These are phyloP conservation scores for Cyclaneusma minus DNA, from an alignment of 2,329 filamentous ascomycete species.

Conservation along the genomic window DNA sequence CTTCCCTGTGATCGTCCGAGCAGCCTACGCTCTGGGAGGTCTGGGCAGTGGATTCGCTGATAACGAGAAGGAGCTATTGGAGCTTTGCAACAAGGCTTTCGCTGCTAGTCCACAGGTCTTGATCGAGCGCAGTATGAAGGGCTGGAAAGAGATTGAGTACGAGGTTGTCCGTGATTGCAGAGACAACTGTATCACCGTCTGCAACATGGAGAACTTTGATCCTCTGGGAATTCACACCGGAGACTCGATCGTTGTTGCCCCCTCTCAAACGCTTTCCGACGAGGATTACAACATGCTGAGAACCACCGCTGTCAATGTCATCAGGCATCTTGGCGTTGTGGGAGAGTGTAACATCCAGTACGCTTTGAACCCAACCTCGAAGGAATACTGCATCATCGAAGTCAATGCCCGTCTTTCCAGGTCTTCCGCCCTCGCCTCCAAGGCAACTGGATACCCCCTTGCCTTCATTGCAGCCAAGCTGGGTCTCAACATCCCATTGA, in stretches of 20 bases:
- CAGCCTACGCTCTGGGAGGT: constrained; percentile 89
- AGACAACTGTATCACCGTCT: constrained; percentile 98
- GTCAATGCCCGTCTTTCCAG: constrained; percentile 93
- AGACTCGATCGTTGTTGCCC: constrained; percentile 94
- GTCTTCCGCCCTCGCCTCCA: constrained; percentile 89
- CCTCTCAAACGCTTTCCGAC: constrained; percentile 90
- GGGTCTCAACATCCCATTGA: constrained; percentile 83
- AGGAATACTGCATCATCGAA: constrained; percentile 97
- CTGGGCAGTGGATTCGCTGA: constrained; percentile 92
- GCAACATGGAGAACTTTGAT: constrained; percentile 99
- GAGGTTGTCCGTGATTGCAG: constrained; percentile 91
- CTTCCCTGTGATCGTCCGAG: constrained; percentile 92
- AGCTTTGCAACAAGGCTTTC: constrained; percentile 88
- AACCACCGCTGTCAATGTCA: constrained; percentile 92
- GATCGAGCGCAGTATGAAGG: constrained; percentile 97
- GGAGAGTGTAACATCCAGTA: constrained; percentile 99
- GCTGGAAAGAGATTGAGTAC: constrained; percentile 99
- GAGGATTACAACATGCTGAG: constrained; percentile 99
- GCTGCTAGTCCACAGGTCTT: constrained; percentile 90
- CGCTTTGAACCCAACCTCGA: constrained; percentile 85
- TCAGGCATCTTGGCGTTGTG: constrained; percentile 90
- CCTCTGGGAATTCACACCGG: constrained; percentile 95
- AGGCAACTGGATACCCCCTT: constrained; percentile 90
- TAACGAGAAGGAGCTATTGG: constrained; percentile 65
- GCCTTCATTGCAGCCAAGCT: constrained; percentile 96